Percentiles rank a stretch among this genome's conserved stretches.
Conservation (phyloP, 768 basidiomycete species). For the Pulveroboletus sp. region DNA sequence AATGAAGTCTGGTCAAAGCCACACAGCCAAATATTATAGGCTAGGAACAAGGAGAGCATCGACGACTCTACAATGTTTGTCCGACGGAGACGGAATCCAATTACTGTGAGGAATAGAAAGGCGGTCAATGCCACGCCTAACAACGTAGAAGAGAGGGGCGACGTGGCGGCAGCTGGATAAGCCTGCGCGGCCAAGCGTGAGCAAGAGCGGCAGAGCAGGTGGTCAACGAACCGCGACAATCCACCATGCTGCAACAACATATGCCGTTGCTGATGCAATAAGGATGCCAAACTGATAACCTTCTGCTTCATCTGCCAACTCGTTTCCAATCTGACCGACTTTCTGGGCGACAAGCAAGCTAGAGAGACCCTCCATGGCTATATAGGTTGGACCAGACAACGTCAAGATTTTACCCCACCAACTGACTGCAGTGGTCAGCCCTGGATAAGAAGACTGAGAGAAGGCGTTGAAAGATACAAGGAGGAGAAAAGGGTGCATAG, state of each 20-base stretch:
- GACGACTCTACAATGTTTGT: slow-evolving; percentile 94
- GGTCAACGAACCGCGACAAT: slow-evolving; percentile 65
- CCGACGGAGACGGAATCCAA: slow-evolving; percentile 83
- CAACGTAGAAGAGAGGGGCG: slow-evolving; percentile 85
- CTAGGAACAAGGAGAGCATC: slow-evolving; percentile 82
- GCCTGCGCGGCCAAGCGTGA: slow-evolving; percentile 42
- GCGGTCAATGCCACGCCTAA: slow-evolving; percentile 86
- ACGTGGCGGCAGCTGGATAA: slow-evolving; percentile 79
- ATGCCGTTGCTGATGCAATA: slow-evolving; percentile 73
- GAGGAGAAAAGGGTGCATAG: slow-evolving; percentile 83
- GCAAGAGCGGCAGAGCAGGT: neutral
- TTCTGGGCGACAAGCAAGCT: slow-evolving; percentile 81
- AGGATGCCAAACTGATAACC: slow-evolving; percentile 74
- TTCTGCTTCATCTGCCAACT: slow-evolving; percentile 70
- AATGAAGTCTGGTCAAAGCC: slow-evolving; percentile 75
- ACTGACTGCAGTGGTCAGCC: slow-evolving; percentile 52
- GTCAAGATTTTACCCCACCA: slow-evolving; percentile 75
- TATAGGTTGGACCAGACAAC: slow-evolving; percentile 73
- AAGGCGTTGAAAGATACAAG: slow-evolving; percentile 87
- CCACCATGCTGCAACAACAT: slow-evolving; percentile 85
- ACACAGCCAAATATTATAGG: slow-evolving; percentile 89
- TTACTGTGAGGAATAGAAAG: slow-evolving; percentile 86
- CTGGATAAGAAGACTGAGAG: slow-evolving; percentile 59
- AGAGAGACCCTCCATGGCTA: slow-evolving; percentile 80
- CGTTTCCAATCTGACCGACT: slow-evolving; percentile 74